Conservation (phyloP, 768 basidiomycete species). For the Boletus reticulatus region DNA sequence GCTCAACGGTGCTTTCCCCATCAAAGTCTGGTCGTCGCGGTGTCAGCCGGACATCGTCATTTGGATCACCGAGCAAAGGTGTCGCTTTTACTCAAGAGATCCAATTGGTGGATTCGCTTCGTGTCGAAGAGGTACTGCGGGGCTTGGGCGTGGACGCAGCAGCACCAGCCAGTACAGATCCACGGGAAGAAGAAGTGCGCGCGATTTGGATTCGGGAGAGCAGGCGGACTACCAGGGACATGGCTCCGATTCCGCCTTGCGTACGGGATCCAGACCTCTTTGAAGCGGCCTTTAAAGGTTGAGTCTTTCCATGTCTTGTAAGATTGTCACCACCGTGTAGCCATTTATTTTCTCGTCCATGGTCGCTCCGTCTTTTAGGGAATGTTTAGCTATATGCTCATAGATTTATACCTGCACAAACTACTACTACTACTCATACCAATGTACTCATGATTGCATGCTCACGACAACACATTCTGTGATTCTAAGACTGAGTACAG, state of each 20-base stretch:
- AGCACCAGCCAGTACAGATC: conserved; percentile 27
- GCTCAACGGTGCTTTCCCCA: conserved; percentile 34
- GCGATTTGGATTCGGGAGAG: conserved; percentile 43
- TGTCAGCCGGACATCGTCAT: conserved; percentile 59
- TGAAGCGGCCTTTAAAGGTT: conserved; percentile 35
- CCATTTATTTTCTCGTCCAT: conserved; percentile 6
- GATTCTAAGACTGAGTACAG: background rate
- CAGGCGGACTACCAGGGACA: conserved; percentile 37
- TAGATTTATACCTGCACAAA: conserved; percentile 20
- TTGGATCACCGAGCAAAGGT: conserved; percentile 36
- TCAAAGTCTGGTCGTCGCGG: conserved; percentile 49
- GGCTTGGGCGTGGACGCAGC: conserved; percentile 48
- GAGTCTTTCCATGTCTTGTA: conserved; percentile 12
- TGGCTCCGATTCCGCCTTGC: conserved; percentile 19
- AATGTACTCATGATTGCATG: background rate
- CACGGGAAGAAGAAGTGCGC: conserved; percentile 43
- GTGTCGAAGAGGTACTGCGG: conserved; percentile 66
- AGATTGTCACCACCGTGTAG: conserved; percentile 5
- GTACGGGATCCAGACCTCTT: conserved; percentile 19
- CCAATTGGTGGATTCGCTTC: conserved; percentile 57
- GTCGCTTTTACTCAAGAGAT: conserved; percentile 41
- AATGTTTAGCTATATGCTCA: conserved; percentile 19
- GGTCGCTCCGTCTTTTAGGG: conserved; percentile 4
- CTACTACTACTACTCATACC: conserved; percentile 5
- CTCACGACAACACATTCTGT: background rate